Evolutionary conservation across 148 eudicot species (phyloP).

Genomic region (Camellia granthamiana): DNA sequence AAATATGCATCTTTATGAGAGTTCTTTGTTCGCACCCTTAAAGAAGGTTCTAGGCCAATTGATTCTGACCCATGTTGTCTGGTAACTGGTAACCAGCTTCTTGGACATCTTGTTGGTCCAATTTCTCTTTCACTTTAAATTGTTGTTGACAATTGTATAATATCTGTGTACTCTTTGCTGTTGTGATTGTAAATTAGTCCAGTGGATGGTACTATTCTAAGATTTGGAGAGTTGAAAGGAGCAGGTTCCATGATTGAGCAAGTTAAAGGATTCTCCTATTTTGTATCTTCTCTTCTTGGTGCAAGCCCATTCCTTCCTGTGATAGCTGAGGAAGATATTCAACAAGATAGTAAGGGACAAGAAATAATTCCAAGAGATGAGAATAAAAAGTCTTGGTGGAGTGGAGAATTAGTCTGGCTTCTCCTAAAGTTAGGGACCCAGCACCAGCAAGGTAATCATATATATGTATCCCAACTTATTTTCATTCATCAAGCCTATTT

Average conservation of each 20-base stretch:
- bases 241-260: conserved; percentile 91
- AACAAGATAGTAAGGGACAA: conserved; percentile 36
- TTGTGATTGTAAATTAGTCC: conserved; percentile 66
- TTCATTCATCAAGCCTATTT: background rate
- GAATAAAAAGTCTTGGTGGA: conserved; percentile 73
- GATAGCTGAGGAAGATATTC: conserved; percentile 39
- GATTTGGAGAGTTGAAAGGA: conserved; percentile 82
- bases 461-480: background rate
- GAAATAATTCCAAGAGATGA: conserved; percentile 27
- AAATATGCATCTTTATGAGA: conserved; percentile 73
- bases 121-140: background rate
- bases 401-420: conserved; percentile 88
- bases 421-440: conserved; percentile 71
- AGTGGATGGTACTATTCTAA: conserved; percentile 79
- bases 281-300: conserved; percentile 80
- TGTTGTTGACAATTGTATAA: conserved; percentile 1
- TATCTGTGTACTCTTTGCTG: conserved; percentile 12
- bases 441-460: conserved; percentile 45
- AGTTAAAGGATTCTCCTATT: conserved; percentile 92
- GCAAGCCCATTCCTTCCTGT: conserved; percentile 55
- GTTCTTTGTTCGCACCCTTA: conserved; percentile 71
- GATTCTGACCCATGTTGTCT: conserved; percentile 76
- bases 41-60: conserved; percentile 83
- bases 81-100: conserved; percentile 88
- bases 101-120: conserved; percentile 19